phyloP scores from a whole-genome alignment of 495 filamentous ascomycete genomes.

The Aspergillus egyptiacus region DNA sequence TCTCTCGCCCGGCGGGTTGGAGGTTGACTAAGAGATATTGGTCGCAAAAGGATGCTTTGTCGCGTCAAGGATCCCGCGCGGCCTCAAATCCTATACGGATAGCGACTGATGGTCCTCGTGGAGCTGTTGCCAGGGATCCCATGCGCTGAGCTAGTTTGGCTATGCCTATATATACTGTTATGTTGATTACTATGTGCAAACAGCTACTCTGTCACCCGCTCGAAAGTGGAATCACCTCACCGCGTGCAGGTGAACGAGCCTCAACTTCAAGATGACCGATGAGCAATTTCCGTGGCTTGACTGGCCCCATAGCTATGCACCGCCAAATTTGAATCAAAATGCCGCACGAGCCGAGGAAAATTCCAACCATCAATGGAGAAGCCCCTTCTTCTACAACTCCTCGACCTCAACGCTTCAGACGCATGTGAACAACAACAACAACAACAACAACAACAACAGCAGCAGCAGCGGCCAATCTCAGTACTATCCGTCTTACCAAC shows the following conservation, averaged over 20 bases:
- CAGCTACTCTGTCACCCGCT: too few species aligned
- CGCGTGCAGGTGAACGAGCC: background rate
- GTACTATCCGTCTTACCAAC: constrained; percentile 3
- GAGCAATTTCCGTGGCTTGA: constrained; percentile 6
- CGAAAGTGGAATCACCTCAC: background rate
- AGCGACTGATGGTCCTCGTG: background rate
- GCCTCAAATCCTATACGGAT: too few species aligned
- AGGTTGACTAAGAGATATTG: background rate
- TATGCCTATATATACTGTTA: background rate
- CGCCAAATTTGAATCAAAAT: background rate
- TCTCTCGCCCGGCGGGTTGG: background rate
- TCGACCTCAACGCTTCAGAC: background rate
- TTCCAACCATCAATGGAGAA: background rate
- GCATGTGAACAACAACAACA: background rate
- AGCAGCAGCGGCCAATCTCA: background rate
- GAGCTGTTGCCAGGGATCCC: background rate
- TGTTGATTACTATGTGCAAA: background rate
- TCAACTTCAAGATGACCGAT: background rate
- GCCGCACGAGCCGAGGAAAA: constrained; percentile 1
- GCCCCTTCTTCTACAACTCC: constrained; percentile 5
- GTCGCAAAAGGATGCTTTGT: background rate
- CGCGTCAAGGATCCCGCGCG: constrained; percentile 4
- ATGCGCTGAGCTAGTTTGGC: background rate
- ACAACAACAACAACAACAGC: background rate
- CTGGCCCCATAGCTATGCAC: constrained; percentile 3